Base-by-base conservation (phyloP, 768 basidiomycete genomes). In the Coprinellus aureogranulatus region DNA sequence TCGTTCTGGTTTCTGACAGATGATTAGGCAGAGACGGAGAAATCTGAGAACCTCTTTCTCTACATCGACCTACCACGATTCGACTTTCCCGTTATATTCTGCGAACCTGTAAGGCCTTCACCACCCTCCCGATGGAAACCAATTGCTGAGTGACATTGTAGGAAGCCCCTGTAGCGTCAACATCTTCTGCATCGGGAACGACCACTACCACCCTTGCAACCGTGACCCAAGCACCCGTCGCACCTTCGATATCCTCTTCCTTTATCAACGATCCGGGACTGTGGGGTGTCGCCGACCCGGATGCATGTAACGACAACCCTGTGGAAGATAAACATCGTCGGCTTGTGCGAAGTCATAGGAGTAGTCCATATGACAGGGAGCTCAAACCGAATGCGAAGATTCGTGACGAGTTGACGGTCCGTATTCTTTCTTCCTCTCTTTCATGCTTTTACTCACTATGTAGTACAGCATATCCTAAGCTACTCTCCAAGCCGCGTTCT, bases 311-410 rank as follows among this genome's bases (percentile, higher is more conserved):
- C 26, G 95, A 98, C 64, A 99, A 99, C 66, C 95, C 95, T 0
- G 94, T 98, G 0, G 97, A 99, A 66, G 93, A 95, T 67, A 99
- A 99, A 67, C 94, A 98, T 67, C 84, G 97, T 30, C 83, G 94
- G 1, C 80, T 98, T 2, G 91, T 98, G 59, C 88, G 97, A 47
- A 96, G 94, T 69, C 95, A 98, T 64, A 79, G 97, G 46, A 94
- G 93, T 52, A 94, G 96, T 46, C 93, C 95, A 0, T 89, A 97
- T 52, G 96, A 98, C 66, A 77, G 94, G 53, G 97, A 98, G 67
- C 77, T 99, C 54, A 99, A 99, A 64, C 97, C 97, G 0, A 96
- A 98, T 66, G 94, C 96, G 1, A 93, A 93, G 70, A 90, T 95
- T 60, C 79, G 97, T 58, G 96, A 99, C 69, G 91, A 94, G 49